phyloP scores from a whole-genome alignment of 768 basidiomycete species.

The Candolleomyces efflorescens region DNA sequence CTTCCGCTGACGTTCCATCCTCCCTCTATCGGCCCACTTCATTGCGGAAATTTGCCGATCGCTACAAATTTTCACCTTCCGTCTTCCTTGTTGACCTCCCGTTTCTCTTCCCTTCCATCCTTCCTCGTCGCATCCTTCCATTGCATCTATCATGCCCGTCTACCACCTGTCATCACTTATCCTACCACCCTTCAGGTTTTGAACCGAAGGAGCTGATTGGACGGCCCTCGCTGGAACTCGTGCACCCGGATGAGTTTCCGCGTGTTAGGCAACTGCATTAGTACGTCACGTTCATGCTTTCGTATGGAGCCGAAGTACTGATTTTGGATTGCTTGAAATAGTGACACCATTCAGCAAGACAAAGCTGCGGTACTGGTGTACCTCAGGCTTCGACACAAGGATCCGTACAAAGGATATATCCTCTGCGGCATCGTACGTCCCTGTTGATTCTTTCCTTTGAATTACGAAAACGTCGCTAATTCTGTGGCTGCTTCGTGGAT shows the following conservation, averaged over 20 bases:
- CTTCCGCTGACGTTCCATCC: background rate
- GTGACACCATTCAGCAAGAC: constrained; percentile 73
- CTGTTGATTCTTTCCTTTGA: constrained; percentile 1
- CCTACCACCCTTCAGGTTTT: constrained; percentile 45
- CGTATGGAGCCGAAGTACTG: background rate
- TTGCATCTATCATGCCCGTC: background rate
- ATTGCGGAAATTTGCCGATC: no score
- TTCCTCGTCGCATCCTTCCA: background rate
- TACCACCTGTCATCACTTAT: background rate
- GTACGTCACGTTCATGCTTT: constrained; percentile 31
- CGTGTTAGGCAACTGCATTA: constrained; percentile 68
- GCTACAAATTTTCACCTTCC: no score
- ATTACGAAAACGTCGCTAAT: background rate
- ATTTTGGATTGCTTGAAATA: constrained; percentile 18
- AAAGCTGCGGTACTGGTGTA: constrained; percentile 79
- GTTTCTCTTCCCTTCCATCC: background rate
- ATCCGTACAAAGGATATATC: constrained; percentile 71
- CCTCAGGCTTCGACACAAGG: constrained; percentile 75
- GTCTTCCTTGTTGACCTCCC: no score
- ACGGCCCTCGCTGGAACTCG: constrained; percentile 65
- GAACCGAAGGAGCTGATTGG: constrained; percentile 72
- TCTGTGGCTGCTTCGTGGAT: background rate
- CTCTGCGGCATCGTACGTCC: constrained; percentile 67
- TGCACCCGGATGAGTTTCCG: constrained; percentile 75
- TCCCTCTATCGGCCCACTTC: background rate